Base-by-base conservation (phyloP, 2,329 filamentous ascomycete species). In the Exophiala mesophila region DNA sequence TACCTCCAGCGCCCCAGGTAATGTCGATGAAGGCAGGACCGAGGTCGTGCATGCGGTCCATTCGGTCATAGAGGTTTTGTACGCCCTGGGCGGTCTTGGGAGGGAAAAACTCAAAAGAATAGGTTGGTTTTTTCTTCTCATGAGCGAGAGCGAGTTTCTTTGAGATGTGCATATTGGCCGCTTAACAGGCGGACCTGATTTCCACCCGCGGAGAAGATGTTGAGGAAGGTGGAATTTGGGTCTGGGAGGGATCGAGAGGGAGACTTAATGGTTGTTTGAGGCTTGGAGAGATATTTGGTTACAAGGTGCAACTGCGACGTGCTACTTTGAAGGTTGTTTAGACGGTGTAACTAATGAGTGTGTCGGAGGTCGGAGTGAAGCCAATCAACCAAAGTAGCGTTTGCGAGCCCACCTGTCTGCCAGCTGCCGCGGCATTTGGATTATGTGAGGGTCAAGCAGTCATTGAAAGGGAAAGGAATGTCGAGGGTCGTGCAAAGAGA, bases 81-180 rank as follows among this genome's bases (percentile, higher is more conserved):
- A 98, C 90, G 75, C 92, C 92, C 70, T 71, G 67, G 16, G 67
- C 66, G 3, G 92, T 98, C 73, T 98, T 98, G 28, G 92, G 92
- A 38, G 92, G 92, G 69, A 98, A 98, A 75, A 95, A 98, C 67
- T 98, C 92, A 72, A 98, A 98, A 47, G 92, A 98, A 74, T 96
- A 96, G 62, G 88, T 92, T 44, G 89, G 84, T 59, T 84, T 78
- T 63, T 82, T 80, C 59, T 82, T 80, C 69, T 78, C 77, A 68
- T 88, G 80, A 66, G 89, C 82, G 57, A 90, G 84, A 56, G 78
- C 74, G 59, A 98, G 77, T 75, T 96, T 96, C 58, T 92, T 81
- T 56, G 83, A 86, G 75, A 98, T 90, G 70, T 97, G 92, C 90
- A 98, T 97, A 53, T 63, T 82, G 76, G 52, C 13, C 18, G 16